phyloP scores from a whole-genome alignment of 495 filamentous ascomycete species.

The Xylaria palmicola region DNA sequence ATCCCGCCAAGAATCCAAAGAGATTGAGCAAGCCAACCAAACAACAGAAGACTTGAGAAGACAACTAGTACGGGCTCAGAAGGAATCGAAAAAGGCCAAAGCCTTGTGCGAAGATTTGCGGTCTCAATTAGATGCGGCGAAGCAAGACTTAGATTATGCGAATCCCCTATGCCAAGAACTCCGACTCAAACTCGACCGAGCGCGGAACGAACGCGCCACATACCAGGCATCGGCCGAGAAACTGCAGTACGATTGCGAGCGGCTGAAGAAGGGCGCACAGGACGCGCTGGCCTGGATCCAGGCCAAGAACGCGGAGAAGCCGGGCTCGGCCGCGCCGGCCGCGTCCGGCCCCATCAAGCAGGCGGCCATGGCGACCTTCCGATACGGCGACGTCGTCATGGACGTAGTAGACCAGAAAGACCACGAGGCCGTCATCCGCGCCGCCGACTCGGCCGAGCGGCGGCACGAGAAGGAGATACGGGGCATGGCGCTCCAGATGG shows the following conservation, averaged over 20 bases:
- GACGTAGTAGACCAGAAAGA: constrained; percentile 33
- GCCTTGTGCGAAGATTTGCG: constrained; percentile 25
- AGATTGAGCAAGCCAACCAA: constrained; percentile 36
- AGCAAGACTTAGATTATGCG: constrained; percentile 27
- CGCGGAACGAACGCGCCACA: constrained; percentile 42
- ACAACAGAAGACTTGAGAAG: constrained; percentile 49
- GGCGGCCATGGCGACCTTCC: constrained; percentile 30
- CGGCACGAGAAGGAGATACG: constrained; percentile 77
- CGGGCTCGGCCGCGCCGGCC: constrained; percentile 17
- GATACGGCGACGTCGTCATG: constrained; percentile 34
- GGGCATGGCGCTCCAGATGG: constrained; percentile 82
- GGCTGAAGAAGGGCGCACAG: constrained; percentile 30
- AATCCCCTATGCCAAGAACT: constrained; percentile 23
- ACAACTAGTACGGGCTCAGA: constrained; percentile 36
- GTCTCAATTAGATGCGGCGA: constrained; percentile 20
- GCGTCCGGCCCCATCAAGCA: constrained; percentile 22
- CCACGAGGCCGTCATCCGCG: constrained; percentile 46
- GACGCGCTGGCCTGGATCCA: constrained; percentile 31
- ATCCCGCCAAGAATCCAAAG: constrained; percentile 52
- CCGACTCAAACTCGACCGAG: constrained; percentile 48
- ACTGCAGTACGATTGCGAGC: constrained; percentile 41
- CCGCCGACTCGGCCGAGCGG: constrained; percentile 53
- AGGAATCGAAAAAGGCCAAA: constrained; percentile 19
- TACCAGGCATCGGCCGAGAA: constrained; percentile 45
- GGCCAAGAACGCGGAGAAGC: constrained; percentile 37